phyloP scores from a whole-genome alignment of 257 asterid genomes.

The Rhazya stricta region DNA sequence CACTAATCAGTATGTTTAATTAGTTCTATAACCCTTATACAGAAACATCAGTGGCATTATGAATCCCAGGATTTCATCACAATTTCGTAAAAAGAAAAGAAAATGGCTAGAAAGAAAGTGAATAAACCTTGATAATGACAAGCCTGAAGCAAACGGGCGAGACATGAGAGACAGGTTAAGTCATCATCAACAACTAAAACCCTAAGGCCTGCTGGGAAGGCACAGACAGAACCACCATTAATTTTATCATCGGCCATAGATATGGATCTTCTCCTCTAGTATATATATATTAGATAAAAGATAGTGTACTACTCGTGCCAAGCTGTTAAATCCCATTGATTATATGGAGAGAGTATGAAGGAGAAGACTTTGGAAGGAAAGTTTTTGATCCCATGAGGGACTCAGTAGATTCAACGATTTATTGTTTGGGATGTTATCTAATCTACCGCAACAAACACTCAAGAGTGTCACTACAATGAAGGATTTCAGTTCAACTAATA shows the following conservation, averaged over 20 bases:
- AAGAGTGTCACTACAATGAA: neutral
- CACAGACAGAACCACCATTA: neutral
- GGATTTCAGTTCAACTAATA: slow-evolving; percentile 8
- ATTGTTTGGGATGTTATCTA: neutral
- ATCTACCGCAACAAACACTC: slow-evolving; percentile 9
- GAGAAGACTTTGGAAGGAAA: slow-evolving; percentile 9
- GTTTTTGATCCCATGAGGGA: neutral
- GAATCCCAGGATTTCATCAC: too few species aligned
- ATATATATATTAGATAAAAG: neutral
- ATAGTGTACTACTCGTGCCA: neutral
- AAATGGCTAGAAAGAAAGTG: neutral
- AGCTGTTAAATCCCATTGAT: neutral
- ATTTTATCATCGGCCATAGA: neutral
- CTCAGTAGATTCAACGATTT: neutral
- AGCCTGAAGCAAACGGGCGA: slow-evolving; percentile 1
- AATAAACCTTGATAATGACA: slow-evolving; percentile 21
- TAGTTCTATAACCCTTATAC: too few species aligned
- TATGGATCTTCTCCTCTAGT: neutral
- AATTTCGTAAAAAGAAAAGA: neutral
- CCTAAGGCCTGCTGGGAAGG: slow-evolving; percentile 16
- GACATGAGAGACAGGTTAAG: neutral
- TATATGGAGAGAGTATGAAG: neutral
- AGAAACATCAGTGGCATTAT: too few species aligned
- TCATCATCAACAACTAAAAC: slow-evolving; percentile 19
- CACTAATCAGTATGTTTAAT: neutral